Percentiles rank a stretch among this genome's conserved stretches.
Evolutionary conservation across 352 stramenopile genomes (phyloP).

Genomic region (Globisporangium ultimum): DNA sequence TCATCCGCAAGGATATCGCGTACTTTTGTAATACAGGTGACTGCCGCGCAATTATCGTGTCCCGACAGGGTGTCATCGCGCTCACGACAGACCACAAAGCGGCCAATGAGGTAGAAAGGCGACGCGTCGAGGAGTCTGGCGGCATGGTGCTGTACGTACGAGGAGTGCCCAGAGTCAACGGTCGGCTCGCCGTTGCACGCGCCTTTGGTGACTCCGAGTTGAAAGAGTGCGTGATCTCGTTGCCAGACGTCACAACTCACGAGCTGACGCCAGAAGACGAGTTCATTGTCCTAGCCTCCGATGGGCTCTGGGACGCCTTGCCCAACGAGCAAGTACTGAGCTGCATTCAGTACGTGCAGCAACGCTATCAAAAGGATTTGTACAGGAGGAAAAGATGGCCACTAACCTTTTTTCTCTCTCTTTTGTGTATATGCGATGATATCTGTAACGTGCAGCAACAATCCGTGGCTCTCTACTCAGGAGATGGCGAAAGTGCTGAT

Average conservation of each 20-base stretch:
- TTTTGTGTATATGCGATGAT: neutral
- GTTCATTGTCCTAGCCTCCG: conserved; percentile 73
- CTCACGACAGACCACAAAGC: conserved; percentile 81
- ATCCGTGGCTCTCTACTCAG: conserved; percentile 58
- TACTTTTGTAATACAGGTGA: conserved; percentile 79
- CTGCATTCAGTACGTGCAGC: conserved; percentile 40
- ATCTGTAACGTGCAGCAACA: conserved; percentile 25
- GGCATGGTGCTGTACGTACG: conserved; percentile 76
- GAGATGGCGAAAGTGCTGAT: conserved; percentile 62
- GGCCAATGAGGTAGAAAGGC: conserved; percentile 56
- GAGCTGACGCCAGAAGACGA: conserved; percentile 51
- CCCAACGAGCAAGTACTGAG: conserved; percentile 62
- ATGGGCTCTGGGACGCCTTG: conserved; percentile 75
- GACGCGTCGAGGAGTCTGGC: conserved; percentile 63
- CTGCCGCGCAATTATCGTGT: conserved; percentile 64
- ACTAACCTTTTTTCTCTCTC: conserved; percentile 1
- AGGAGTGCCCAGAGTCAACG: conserved; percentile 70
- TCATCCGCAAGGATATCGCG: conserved; percentile 44
- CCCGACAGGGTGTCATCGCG: conserved; percentile 29
- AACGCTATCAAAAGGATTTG: too few relatives aligned
- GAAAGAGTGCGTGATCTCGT: conserved; percentile 53
- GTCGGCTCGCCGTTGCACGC: conserved; percentile 55
- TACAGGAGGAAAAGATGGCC: neutral
- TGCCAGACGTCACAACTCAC: conserved; percentile 57
- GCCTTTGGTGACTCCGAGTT: conserved; percentile 72